Evolutionary conservation across 129 eudicot species (phyloP), one percentile per base, ranked within the genome.

Genomic region (Pittosporum tobira): DNA sequence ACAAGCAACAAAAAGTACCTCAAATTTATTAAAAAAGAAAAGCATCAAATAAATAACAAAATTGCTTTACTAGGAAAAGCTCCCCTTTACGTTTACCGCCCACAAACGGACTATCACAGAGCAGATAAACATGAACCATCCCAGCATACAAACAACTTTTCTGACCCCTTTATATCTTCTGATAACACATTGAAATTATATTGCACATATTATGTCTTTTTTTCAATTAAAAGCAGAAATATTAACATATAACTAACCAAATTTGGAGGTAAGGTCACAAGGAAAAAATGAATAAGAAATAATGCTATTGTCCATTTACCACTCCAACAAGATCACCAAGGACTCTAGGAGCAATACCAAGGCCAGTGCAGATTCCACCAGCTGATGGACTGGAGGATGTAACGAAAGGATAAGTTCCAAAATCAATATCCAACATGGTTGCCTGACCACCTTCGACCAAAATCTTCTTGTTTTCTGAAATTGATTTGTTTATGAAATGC

Each of bases 361-460:
- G 99, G 36, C 99, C 99, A 5, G 94, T 87, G 69, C 96, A 93
- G 67, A 93, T 93, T 28, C 99, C 99, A 65, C 99, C 99, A 62
- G 93, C 99, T 19, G 99, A 93, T 3, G 99, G 99, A 61, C 96
- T 93, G 4, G 99, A 93, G 15, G 96, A 87, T 44, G 99, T 87
- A 18, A 93, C 96, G 51, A 81, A 93, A 7, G 99, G 99, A 57
- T 93, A 93, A 14, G 99, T 87, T 59, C 99, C 99, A 62, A 93
- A 93, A 61, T 93, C 99, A 66, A 93, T 75, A 71, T 93, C 99
- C 69, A 93, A 62, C 99, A 93, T 93, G 18, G 99, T 93, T 40
- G 99, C 99, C 68, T 93, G 99, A 54, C 99, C 96, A 57, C 99
- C 99, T 93, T 93, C 99, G 15, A 93, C 99, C 55, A 93, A 48